These are phyloP conservation scores for Aspergillus sp. DNA, from an alignment of 2,329 filamentous ascomycete species.

Conservation along the genomic window DNA sequence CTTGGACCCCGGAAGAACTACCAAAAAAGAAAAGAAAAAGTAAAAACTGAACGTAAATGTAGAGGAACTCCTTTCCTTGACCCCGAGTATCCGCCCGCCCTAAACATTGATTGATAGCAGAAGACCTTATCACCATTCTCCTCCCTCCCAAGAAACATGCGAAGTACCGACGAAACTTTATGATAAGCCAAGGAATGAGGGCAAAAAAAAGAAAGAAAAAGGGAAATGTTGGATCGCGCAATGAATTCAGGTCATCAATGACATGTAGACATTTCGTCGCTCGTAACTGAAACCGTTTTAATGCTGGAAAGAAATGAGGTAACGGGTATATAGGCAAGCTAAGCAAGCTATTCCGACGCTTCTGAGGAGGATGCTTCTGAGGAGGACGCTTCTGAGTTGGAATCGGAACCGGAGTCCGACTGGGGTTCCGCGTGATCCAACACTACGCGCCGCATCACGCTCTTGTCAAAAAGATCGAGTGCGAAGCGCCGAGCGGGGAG, in stretches of 20 bases:
- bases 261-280: neutral
- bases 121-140: neutral
- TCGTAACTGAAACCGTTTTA: neutral
- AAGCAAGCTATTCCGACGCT: conserved; percentile 17
- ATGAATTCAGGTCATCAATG: neutral
- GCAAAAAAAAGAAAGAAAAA: too few relatives aligned
- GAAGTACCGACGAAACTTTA: neutral
- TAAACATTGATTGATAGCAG: neutral
- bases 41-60: neutral
- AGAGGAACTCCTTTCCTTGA: neutral
- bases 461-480: conserved; percentile 91
- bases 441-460: conserved; percentile 79
- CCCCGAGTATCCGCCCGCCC: neutral
- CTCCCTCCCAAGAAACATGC: neutral
- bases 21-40: neutral
- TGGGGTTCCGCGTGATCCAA: conserved; percentile 64
- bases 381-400: conserved; percentile 32
- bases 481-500: conserved; percentile 85
- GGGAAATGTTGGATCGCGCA: neutral
- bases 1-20: neutral
- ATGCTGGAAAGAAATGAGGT: neutral
- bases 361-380: conserved; percentile 29
- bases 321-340: neutral
- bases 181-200: neutral
- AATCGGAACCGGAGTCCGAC: conserved; percentile 36